These are phyloP conservation scores for Aurinia saxatilis DNA, from an alignment of 345 rosid species.

Conservation along the genomic window DNA sequence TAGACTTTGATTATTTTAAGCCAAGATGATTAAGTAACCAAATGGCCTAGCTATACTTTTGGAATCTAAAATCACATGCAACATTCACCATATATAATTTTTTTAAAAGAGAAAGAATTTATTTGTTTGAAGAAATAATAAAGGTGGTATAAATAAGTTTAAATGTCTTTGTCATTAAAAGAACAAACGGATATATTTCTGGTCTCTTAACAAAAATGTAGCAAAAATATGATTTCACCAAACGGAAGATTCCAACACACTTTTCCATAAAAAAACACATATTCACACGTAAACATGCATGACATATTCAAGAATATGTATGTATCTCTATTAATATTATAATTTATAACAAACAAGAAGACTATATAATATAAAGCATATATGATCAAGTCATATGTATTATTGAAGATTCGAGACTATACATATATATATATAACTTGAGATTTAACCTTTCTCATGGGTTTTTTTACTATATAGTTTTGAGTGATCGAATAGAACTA, in stretches of 20 bases:
- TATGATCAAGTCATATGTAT: no score
- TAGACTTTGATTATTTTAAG: constrained; percentile 4
- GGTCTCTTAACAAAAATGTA: constrained; percentile 30
- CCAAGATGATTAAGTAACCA: constrained; percentile 1
- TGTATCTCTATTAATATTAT: background rate
- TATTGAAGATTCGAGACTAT: background rate
- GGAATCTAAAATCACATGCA: constrained; percentile 4
- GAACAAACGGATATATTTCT: constrained; percentile 28
- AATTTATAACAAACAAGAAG: constrained; percentile 14
- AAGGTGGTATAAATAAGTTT: constrained; percentile 10
- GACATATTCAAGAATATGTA: constrained; percentile 9
- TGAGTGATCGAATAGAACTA: background rate
- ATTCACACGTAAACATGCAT: constrained; percentile 22
- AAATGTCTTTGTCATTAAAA: constrained; percentile 23
- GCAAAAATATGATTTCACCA: constrained; percentile 30
- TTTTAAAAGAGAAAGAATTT: background rate
- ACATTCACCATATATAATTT: constrained; percentile 3
- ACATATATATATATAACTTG: background rate
- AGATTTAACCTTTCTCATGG: constrained; percentile 1
- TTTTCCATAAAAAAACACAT: constrained; percentile 23
- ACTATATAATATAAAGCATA: background rate
- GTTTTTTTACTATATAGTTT: background rate
- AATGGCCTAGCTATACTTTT: background rate
- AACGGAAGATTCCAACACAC: constrained; percentile 33
- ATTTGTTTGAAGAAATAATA: background rate